These are phyloP conservation scores for Lenwebbia sp. DNA, from an alignment of 345 rosid species.

Conservation along the genomic window DNA sequence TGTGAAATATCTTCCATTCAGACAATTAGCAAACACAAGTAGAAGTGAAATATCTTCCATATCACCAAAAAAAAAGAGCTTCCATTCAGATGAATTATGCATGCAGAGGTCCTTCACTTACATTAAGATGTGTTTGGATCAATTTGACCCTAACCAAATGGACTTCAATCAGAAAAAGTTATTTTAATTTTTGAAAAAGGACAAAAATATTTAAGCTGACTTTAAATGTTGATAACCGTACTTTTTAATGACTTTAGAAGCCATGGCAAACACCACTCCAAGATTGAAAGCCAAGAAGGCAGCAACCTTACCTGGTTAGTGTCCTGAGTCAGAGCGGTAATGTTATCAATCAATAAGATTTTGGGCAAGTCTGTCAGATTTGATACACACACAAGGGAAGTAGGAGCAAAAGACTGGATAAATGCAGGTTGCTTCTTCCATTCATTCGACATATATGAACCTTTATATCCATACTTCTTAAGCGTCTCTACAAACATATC, in stretches of 20 bases:
- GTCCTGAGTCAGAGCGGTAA: conserved; percentile 61
- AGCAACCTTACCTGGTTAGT: conserved; percentile 62
- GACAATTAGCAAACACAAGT: neutral
- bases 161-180: neutral
- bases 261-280: neutral
- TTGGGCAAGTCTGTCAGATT: conserved; percentile 68
- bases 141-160: neutral
- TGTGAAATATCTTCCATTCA: neutral
- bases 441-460: conserved; percentile 68
- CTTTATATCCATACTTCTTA: conserved; percentile 73
- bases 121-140: neutral
- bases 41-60: neutral
- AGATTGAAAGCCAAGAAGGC: neutral
- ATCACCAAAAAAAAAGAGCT: neutral
- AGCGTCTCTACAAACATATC: conserved; percentile 65
- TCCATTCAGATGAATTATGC: neutral
- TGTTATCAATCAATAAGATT: conserved; percentile 71
- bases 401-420: conserved; percentile 94
- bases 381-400: conserved; percentile 59
- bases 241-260: too few species aligned
- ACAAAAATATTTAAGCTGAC: neutral
- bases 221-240: neutral
- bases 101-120: neutral
- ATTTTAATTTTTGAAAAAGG: neutral
- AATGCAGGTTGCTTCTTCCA: conserved; percentile 81